Evolutionary conservation across 495 filamentous ascomycete genomes (phyloP), one percentile per base, ranked within the genome.

Genomic region (Elaphomyces granulatus): DNA sequence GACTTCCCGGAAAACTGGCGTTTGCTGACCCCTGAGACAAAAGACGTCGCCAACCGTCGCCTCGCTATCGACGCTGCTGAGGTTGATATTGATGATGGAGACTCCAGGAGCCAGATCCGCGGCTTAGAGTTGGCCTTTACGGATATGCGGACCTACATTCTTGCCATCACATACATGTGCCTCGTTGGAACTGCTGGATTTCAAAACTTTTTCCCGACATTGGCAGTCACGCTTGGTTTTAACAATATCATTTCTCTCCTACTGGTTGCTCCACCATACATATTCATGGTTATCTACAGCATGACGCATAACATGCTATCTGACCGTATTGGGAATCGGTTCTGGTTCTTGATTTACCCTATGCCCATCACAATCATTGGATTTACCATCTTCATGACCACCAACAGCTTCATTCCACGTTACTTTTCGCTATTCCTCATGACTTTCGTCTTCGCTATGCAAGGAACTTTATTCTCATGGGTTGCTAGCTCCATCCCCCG

Each of bases 341-440:
- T 70, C 59, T 68, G 67, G 61, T 71, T 70, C 54, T 64, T 67
- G 44, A 37, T 67, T 8, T 68, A 67, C 43, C 67, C 70, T 1
- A 64, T 67, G 36, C 63, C 65, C 0, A 53, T 70, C 48, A 60
- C 58, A n/a, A 65, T 70, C 34, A 40, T 63, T 26, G 70, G 68
- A 15, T 70, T 66, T 46, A 48, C 71, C 31, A 52, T 72, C 47
- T 72, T 69, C 50, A 69, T 70, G 58, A 60, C 59, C 14, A 61
- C 58, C n/a, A 47, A 58, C 9, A 28, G 35, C 16, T 72, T 72
- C 46, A 68, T 65, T 0, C 58, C 66, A 0, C 58, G 67, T 31
- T 74, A 74, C 49, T 68, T 74, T 52, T 61, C 61, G 35, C 53
- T 72, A 32, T 72, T 72, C 60, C 54, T 71, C 32, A 68, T 74